Evolutionary conservation across 1,284 basidiomycete species (phyloP).

Genomic region (Austroboletus niveus): DNA sequence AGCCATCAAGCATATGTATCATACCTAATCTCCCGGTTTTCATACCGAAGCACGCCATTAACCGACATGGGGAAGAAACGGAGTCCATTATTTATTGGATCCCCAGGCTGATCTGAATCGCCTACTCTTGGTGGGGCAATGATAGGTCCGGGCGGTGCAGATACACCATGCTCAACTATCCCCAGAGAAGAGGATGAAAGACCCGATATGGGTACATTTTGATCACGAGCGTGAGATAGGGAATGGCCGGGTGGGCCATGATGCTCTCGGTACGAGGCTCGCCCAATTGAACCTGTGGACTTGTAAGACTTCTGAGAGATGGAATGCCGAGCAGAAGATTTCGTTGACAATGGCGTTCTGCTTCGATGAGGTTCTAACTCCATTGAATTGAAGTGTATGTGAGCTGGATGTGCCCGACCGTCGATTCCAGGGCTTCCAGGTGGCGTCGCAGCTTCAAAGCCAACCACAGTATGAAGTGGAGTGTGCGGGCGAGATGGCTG

Average conservation of each 20-base stretch:
- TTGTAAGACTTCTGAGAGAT: slow-evolving; percentile 13
- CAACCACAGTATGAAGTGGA: slow-evolving; percentile 1
- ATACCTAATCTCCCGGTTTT: slow-evolving; percentile 13
- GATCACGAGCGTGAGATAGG: slow-evolving; percentile 5
- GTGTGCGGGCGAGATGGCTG: background rate
- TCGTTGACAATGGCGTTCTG: slow-evolving; percentile 9
- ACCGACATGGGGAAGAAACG: slow-evolving; percentile 19
- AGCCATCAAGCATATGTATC: background rate
- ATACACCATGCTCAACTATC: background rate
- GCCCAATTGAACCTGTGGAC: slow-evolving; percentile 20
- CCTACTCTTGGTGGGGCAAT: slow-evolving; percentile 9
- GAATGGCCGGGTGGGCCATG: slow-evolving; percentile 13
- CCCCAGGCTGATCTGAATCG: slow-evolving; percentile 13
- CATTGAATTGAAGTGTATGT: background rate
- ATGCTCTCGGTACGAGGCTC: slow-evolving; percentile 25
- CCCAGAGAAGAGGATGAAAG: background rate
- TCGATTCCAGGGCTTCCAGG: background rate
- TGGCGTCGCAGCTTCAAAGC: background rate
- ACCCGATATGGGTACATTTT: background rate
- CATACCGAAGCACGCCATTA: slow-evolving; percentile 17
- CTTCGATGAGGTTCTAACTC: background rate
- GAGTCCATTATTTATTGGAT: background rate
- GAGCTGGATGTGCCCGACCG: background rate
- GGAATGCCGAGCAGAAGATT: slow-evolving; percentile 14
- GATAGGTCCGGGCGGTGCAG: background rate